phyloP scores from a whole-genome alignment of 1,284 basidiomycete genomes.

The Microbotryomycetes sp. region DNA sequence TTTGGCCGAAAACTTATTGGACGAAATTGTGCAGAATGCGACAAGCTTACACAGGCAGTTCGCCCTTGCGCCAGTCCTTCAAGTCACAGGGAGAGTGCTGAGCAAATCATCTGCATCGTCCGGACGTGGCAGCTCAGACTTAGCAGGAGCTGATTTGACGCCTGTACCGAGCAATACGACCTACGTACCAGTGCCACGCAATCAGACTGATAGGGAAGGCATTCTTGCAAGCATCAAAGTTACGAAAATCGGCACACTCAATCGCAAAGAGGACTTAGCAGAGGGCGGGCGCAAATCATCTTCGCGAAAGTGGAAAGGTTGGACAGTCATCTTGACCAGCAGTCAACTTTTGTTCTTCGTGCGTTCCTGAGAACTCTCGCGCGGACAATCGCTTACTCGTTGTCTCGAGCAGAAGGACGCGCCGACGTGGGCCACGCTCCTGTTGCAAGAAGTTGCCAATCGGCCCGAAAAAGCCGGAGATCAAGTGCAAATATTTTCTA shows the following conservation, averaged over 20 bases:
- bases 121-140: neutral
- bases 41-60: conserved; percentile 60
- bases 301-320: conserved; percentile 80
- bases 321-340: conserved; percentile 76
- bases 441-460: neutral
- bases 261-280: conserved; percentile 71
- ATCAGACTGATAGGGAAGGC: conserved; percentile 4
- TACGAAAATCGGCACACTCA: conserved; percentile 72
- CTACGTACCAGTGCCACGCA: conserved; percentile 8
- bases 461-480: neutral
- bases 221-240: conserved; percentile 53
- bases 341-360: conserved; percentile 83
- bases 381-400: neutral
- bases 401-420: conserved; percentile 51
- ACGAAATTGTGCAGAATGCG: conserved; percentile 15
- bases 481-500: conserved; percentile 30
- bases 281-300: conserved; percentile 68
- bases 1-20: too few species aligned
- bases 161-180: conserved; percentile 20
- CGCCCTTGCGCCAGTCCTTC: conserved; percentile 57
- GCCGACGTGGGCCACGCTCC: neutral
- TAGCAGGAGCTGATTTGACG: conserved; percentile 16
- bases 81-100: conserved; percentile 34
- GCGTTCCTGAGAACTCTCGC: conserved; percentile 1
- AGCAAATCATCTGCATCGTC: neutral